Conservation (phyloP, 805 yeast species). For the Candida yuanshanica region DNA sequence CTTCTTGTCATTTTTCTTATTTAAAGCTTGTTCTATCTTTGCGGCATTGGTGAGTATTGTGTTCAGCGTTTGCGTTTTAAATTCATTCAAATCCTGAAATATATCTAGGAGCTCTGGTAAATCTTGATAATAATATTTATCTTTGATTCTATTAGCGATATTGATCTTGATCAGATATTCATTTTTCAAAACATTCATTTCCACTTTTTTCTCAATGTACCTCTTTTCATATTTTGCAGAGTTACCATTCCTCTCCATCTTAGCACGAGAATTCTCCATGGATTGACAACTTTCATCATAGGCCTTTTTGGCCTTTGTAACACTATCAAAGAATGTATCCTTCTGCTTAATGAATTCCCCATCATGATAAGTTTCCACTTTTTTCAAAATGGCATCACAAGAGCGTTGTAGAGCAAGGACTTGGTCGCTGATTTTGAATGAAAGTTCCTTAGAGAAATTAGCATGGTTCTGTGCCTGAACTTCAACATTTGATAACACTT, state of each 20-base stretch:
- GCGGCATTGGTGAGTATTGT: conserved; percentile 57
- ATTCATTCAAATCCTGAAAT: conserved; percentile 77
- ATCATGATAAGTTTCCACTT: conserved; percentile 48
- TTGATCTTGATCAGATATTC: conserved; percentile 73
- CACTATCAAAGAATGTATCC: conserved; percentile 26
- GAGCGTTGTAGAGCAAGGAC: conserved; percentile 47
- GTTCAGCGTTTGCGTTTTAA: conserved; percentile 67
- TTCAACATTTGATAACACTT: conserved; percentile 79
- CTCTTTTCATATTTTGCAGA: conserved; percentile 42
- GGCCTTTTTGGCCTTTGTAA: conserved; percentile 46
- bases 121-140: conserved; percentile 89
- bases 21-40: conserved; percentile 51
- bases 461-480: conserved; percentile 61
- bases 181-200: conserved; percentile 88
- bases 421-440: conserved; percentile 55
- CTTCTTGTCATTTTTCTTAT: conserved; percentile 36
- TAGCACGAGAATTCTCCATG: conserved; percentile 77
- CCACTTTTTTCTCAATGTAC: conserved; percentile 55
- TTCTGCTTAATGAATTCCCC: conserved; percentile 45
- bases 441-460: conserved; percentile 54
- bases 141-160: conserved; percentile 85
- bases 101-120: conserved; percentile 85
- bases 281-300: conserved; percentile 77
- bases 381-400: conserved; percentile 47
- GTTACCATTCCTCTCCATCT: conserved; percentile 56